Base-by-base conservation (phyloP, 1,139 yeast species). In the Maudiozyma humilis region DNA sequence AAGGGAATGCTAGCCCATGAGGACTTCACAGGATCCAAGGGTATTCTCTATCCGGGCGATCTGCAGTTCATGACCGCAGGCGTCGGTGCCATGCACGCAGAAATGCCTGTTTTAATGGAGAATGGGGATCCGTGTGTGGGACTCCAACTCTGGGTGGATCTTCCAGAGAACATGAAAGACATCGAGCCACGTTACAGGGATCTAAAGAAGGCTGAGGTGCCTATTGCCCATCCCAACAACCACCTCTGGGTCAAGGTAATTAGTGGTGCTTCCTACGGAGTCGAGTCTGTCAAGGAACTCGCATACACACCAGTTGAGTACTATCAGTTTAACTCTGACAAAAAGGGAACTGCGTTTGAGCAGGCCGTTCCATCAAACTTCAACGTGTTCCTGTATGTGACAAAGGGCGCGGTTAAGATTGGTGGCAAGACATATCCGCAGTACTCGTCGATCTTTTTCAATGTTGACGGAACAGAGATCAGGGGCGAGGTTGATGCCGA, bases 11-110 rank as follows among this genome's bases (percentile, higher is more conserved):
- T 87, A 64, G 91, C 93, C 27, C 96, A 88, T 63, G 95, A 86
- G 63, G 96, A 88, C 63, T 87, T 87, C 67, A 86, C 95, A 2
- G 96, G 96, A 1, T 70, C 82, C 32, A 73, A 76, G 46, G 96
- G 95, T 44, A 71, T 86, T 16, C 68, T 88, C 45, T 75, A 78
- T 47, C 80, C 88, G 18, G 96, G 96, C 42, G 96, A 88, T 60
- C 69, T 88, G 53, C 96, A 88, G 66, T 87, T 88, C 62, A 88
- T 88, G 95, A 88, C 95, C 47, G 96, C 96, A 8, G 96, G 96
- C 45, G 76, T 73, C 53, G 96, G 95, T 44, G 78, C 87, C 38
- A 87, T 85, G 36, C 95, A 87, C 59, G 76, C 88, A 4, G 94
- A 85, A 58, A 83, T 85, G 78, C 95, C 95, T 12, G 76, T 83